Conservation (phyloP, 2,329 filamentous ascomycete species). For the Penicillium frequentans region DNA sequence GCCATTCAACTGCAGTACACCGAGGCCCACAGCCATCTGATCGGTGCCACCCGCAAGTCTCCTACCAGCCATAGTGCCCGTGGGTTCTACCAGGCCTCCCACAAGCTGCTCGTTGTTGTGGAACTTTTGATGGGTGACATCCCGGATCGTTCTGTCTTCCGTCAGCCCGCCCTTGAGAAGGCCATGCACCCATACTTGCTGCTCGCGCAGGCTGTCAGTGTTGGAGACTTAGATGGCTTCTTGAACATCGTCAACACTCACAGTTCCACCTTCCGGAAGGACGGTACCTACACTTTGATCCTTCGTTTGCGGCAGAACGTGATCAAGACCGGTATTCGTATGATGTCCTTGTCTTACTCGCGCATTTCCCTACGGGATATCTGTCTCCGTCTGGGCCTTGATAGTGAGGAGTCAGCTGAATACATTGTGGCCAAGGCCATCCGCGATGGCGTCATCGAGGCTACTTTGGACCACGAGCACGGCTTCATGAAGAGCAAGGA, state of each 20-base stretch:
- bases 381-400: slow-evolving; percentile 88
- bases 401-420: slow-evolving; percentile 95
- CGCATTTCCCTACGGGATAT: slow-evolving; percentile 96
- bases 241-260: slow-evolving; percentile 80
- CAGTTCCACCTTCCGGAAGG: slow-evolving; percentile 81
- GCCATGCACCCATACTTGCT: slow-evolving; percentile 90
- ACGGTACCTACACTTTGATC: slow-evolving; percentile 94
- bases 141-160: slow-evolving; percentile 90
- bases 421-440: slow-evolving; percentile 99
- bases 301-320: slow-evolving; percentile 95
- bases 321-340: slow-evolving; percentile 98
- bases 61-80: slow-evolving; percentile 85
- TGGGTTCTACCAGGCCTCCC: slow-evolving; percentile 93
- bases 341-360: slow-evolving; percentile 98
- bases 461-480: slow-evolving; percentile 86
- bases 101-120: slow-evolving; percentile 93
- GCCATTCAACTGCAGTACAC: slow-evolving; percentile 97
- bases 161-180: slow-evolving; percentile 80
- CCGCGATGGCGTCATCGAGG: slow-evolving; percentile 94
- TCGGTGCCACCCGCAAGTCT: slow-evolving; percentile 90
- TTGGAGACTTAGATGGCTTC: slow-evolving; percentile 95
- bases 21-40: slow-evolving; percentile 91
- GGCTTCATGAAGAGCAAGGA: slow-evolving; percentile 99
- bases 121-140: slow-evolving; percentile 99
- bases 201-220: slow-evolving; percentile 89